These are phyloP conservation scores for Rhazya stricta DNA, from an alignment of 257 asterid species.

Conservation along the genomic window DNA sequence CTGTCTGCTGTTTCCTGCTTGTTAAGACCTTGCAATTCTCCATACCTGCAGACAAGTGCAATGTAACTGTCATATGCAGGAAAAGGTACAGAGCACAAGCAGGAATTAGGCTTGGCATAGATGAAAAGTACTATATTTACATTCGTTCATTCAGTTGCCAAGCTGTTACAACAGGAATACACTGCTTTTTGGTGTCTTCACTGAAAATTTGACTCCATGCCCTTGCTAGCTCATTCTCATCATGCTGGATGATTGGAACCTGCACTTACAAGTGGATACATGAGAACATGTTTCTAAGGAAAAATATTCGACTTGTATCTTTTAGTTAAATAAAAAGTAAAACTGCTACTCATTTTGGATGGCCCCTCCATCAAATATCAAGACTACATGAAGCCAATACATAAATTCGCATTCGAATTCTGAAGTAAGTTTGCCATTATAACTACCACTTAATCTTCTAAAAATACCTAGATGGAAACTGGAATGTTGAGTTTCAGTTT, in stretches of 20 bases:
- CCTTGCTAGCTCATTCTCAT: slow-evolving; percentile 76
- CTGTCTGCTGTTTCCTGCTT: slow-evolving; percentile 97
- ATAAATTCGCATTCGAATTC: neutral
- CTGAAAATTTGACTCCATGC: slow-evolving; percentile 89
- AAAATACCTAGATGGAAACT: neutral
- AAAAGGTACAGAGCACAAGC: neutral
- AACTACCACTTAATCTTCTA: neutral
- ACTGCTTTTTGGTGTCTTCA: slow-evolving; percentile 79
- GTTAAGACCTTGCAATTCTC: slow-evolving; percentile 90
- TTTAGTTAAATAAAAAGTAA: neutral
- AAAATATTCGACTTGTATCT: neutral
- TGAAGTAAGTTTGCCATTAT: neutral
- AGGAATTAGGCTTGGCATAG: neutral
- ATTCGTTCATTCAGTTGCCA: slow-evolving; percentile 99
- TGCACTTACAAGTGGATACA: slow-evolving; percentile 23
- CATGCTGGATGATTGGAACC: slow-evolving; percentile 85
- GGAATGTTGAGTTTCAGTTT: neutral
- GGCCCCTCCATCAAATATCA: neutral
- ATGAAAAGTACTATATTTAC: slow-evolving; percentile 31
- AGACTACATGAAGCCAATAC: too few relatives aligned
- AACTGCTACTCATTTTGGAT: neutral
- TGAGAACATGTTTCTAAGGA: neutral
- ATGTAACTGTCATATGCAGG: slow-evolving; percentile 3
- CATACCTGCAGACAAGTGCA: slow-evolving; percentile 53
- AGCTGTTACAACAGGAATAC: slow-evolving; percentile 90